These are phyloP conservation scores for Haplosporangium sp. DNA, from an alignment of 371 early-diverging fungal species.

Conservation along the genomic window DNA sequence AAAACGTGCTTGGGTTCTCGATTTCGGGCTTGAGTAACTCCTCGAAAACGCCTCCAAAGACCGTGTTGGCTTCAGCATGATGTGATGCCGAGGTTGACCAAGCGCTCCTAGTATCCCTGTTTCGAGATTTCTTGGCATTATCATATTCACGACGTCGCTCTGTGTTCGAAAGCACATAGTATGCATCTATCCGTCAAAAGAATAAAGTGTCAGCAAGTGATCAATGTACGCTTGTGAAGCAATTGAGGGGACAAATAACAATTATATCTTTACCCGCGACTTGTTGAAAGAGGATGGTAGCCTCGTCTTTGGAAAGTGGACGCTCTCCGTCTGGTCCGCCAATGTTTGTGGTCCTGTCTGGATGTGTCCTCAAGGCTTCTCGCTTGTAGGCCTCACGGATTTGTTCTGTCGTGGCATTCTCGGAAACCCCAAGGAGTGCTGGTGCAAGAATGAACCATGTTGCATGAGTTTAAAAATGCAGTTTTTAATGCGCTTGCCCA, in stretches of 20 bases:
- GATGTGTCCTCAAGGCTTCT: conserved; percentile 65
- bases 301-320: conserved; percentile 47
- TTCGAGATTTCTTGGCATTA: conserved; percentile 34
- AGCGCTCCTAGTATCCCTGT: conserved; percentile 7
- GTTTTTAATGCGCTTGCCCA: too few relatives aligned
- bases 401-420: conserved; percentile 45
- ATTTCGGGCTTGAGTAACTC: conserved; percentile 68
- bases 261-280: conserved; percentile 53
- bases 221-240: too few relatives aligned
- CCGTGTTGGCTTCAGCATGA: conserved; percentile 55
- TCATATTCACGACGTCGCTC: conserved; percentile 63
- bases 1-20: conserved; percentile 52
- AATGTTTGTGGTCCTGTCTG: conserved; percentile 57
- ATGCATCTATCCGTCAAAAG: conserved; percentile 58
- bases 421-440: conserved; percentile 31
- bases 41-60: conserved; percentile 73
- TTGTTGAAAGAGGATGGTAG: conserved; percentile 64
- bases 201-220: neutral
- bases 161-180: conserved; percentile 63
- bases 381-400: conserved; percentile 69
- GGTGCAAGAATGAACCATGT: conserved; percentile 9
- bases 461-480: neutral
- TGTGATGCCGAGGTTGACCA: conserved; percentile 15
- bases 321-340: conserved; percentile 34
- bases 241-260: neutral